A percentile compares a stretch with the other conserved stretches of the same genome.
phyloP scores from a whole-genome alignment of 2,329 filamentous ascomycete species.

The Talaromyces sp. region DNA sequence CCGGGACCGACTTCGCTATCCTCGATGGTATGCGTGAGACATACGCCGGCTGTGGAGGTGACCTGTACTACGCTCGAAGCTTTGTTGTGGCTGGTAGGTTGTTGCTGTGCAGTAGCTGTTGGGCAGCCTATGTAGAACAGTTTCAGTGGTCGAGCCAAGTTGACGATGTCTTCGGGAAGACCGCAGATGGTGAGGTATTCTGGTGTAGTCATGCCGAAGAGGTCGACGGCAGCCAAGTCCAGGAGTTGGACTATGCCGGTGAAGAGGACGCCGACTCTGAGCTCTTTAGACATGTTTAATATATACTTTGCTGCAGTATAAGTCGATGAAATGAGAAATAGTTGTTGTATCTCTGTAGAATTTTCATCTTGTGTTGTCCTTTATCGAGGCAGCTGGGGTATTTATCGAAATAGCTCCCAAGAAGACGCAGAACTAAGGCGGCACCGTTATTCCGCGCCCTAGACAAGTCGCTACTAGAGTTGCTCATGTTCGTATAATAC shows the following conservation, averaged over 20 bases:
- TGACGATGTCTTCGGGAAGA: slow-evolving; percentile 27
- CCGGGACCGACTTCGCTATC: slow-evolving; percentile 30
- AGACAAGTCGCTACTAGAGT: neutral
- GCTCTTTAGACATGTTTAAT: neutral
- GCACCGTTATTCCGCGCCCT: neutral
- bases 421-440: neutral
- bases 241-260: slow-evolving; percentile 34
- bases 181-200: slow-evolving; percentile 23
- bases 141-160: slow-evolving; percentile 24
- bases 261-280: slow-evolving; percentile 33
- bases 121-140: slow-evolving; percentile 27
- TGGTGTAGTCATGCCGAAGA: slow-evolving; percentile 34
- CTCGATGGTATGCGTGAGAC: slow-evolving; percentile 24
- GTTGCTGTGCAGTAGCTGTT: slow-evolving; percentile 15
- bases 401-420: neutral
- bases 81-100: neutral
- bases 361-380: neutral
- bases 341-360: neutral
- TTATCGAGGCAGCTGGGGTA: neutral
- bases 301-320: neutral
- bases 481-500: neutral
- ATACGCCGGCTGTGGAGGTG: slow-evolving; percentile 26
- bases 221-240: slow-evolving; percentile 35
- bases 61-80: slow-evolving; percentile 2
- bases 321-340: neutral